Conservation (phyloP, 768 basidiomycete species). For the Tylopilus cervinicoccineus region DNA sequence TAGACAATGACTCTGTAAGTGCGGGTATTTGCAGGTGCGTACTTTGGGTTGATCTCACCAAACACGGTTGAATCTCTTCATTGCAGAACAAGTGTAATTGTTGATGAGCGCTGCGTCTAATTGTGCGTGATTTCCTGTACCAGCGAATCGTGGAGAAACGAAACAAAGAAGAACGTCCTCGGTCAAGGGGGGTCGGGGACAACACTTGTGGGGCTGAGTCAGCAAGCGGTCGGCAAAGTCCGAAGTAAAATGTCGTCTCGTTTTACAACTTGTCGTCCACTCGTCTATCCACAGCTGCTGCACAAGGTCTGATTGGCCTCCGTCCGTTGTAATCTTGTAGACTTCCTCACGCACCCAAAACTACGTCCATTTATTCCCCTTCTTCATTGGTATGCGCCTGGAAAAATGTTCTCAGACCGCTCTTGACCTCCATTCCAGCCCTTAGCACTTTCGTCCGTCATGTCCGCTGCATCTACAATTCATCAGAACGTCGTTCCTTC, state of each 20-base stretch:
- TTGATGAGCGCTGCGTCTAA: too few species aligned
- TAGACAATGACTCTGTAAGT: too few species aligned
- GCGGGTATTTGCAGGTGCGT: too few species aligned
- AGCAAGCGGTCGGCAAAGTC: slow-evolving; percentile 26
- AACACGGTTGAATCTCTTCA: too few species aligned
- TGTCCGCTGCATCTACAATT: slow-evolving; percentile 41
- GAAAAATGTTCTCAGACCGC: background rate
- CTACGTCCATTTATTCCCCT: slow-evolving; percentile 33
- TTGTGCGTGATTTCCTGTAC: too few species aligned
- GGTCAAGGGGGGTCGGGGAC: too few species aligned
- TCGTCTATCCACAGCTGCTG: slow-evolving; percentile 23
- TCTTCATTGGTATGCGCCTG: slow-evolving; percentile 22
- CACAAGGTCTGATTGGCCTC: slow-evolving; percentile 26
- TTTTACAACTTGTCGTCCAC: slow-evolving; percentile 22
- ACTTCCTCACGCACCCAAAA: slow-evolving; percentile 33
- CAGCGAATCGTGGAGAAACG: too few species aligned
- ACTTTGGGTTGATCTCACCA: too few species aligned
- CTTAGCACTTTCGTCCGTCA: slow-evolving; percentile 32
- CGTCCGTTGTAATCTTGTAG: slow-evolving; percentile 35
- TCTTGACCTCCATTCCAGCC: slow-evolving; percentile 4
- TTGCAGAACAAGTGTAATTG: too few species aligned
- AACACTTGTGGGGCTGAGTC: slow-evolving; percentile 26
- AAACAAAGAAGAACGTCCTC: too few species aligned
- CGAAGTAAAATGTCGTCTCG: slow-evolving; percentile 26
- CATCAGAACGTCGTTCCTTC: slow-evolving; percentile 76